These are phyloP conservation scores for Galerina marginata DNA, from an alignment of 768 basidiomycete species.

Conservation along the genomic window DNA sequence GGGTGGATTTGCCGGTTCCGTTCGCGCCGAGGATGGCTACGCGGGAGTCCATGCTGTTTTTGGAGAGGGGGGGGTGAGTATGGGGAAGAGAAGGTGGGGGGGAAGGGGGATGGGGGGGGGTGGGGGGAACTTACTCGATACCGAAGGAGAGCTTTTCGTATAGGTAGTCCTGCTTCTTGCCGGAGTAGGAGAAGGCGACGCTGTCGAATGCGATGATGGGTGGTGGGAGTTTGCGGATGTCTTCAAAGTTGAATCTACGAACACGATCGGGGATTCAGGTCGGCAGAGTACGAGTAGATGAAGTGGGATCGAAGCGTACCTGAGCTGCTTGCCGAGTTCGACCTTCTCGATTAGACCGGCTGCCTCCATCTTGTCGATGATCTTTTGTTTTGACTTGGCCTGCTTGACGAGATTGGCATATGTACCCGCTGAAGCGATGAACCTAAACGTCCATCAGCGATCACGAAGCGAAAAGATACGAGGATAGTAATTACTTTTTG, in stretches of 20 bases:
- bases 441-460: slow-evolving; percentile 49
- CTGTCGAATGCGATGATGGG: slow-evolving; percentile 96
- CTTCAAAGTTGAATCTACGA: slow-evolving; percentile 89
- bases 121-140: slow-evolving; percentile 73
- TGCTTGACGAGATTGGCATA: slow-evolving; percentile 99
- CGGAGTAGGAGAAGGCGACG: slow-evolving; percentile 95
- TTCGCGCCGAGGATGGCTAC: slow-evolving; percentile 97
- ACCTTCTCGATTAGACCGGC: slow-evolving; percentile 95
- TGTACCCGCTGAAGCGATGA: slow-evolving; percentile 99
- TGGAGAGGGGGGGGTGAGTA: not conserved
- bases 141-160: slow-evolving; percentile 93
- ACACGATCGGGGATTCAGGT: not conserved
- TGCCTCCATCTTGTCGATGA: slow-evolving; percentile 99
- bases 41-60: slow-evolving; percentile 87
- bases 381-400: slow-evolving; percentile 99
- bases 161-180: slow-evolving; percentile 84
- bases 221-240: slow-evolving; percentile 90
- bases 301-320: slow-evolving; percentile 31
- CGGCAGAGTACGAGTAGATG: slow-evolving; percentile 2
- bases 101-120: not conserved
- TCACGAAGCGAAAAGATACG: too few species aligned
- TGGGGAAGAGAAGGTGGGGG: slow-evolving; percentile 39
- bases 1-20: slow-evolving; percentile 79
- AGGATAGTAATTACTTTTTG: slow-evolving; percentile 87
- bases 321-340: slow-evolving; percentile 71